A percentile compares a stretch with the other conserved stretches of the same genome.
phyloP scores from a whole-genome alignment of 768 basidiomycete species.

The Xerocomellus chrysenteron region DNA sequence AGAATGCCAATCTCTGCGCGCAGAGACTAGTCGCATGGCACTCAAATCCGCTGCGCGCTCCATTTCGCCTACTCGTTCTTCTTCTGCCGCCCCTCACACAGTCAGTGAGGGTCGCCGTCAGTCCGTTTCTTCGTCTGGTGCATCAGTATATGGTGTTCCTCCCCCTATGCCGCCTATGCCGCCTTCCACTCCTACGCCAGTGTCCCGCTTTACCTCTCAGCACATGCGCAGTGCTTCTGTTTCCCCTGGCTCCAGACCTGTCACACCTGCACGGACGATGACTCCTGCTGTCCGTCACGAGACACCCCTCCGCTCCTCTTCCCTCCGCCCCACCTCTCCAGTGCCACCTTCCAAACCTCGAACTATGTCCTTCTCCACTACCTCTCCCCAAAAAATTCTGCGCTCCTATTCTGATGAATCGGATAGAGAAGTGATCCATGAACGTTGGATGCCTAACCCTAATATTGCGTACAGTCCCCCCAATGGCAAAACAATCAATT shows the following conservation, averaged over 20 bases:
- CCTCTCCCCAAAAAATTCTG: slow-evolving; percentile 56
- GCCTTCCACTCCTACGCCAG: slow-evolving; percentile 45
- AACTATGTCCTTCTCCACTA: slow-evolving; percentile 43
- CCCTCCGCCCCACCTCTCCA: slow-evolving; percentile 30
- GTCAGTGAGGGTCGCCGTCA: slow-evolving; percentile 29
- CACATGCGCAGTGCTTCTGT: slow-evolving; percentile 58
- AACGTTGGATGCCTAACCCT: slow-evolving; percentile 63
- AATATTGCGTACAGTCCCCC: slow-evolving; percentile 38
- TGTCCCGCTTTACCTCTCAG: slow-evolving; percentile 51
- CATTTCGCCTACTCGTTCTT: slow-evolving; percentile 24
- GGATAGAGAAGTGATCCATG: slow-evolving; percentile 50
- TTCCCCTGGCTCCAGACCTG: slow-evolving; percentile 36
- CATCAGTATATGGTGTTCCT: slow-evolving; percentile 34
- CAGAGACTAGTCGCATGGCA: slow-evolving; percentile 58
- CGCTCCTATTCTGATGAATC: slow-evolving; percentile 70
- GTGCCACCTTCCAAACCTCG: slow-evolving; percentile 44
- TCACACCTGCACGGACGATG: slow-evolving; percentile 32
- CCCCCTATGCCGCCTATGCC: slow-evolving; percentile 38
- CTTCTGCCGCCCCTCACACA: slow-evolving; percentile 27
- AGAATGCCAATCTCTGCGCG: slow-evolving; percentile 66
- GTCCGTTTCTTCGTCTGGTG: slow-evolving; percentile 31
- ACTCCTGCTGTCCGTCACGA: slow-evolving; percentile 30
- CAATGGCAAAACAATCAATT: slow-evolving; percentile 29
- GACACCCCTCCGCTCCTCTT: slow-evolving; percentile 32
- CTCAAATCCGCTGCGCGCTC: slow-evolving; percentile 30